Evolutionary conservation across 805 yeast species (phyloP), one percentile per base, ranked within the genome.

Genomic region (Candida insectalens): DNA sequence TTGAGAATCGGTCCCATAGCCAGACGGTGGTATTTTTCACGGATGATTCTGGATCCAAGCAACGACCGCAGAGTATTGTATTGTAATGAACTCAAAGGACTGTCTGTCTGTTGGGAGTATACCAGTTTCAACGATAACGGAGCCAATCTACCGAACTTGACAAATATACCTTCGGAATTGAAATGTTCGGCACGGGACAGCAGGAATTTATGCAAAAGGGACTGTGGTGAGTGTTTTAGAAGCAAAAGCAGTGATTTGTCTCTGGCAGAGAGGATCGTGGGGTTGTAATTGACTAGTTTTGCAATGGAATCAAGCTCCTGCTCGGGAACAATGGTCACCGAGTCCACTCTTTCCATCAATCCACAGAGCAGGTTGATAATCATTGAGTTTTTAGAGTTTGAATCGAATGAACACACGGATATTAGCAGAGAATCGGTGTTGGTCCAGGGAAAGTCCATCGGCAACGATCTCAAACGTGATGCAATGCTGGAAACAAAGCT

Each of bases 1-100:
- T 65, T 62, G 6, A 78, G 44, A 0, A 80, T 40, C 0, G 87
- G 75, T 0, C 88, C 87, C 30, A 74, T 44, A 1, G 71, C 55
- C 19, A 65, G 65, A 25, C 53, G 51, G 23, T 63, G 50, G 13
- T 64, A 64, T 12, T 56, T 53, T 44, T 81, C 87, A 13, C 59
- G 51, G 1, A 80, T 59, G 0, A 77, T 55, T 38, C 84, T 59
- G 1, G 73, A 42, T 2, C 72, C 71, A 4, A 69, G 50, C 2
- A 62, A 33, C 0, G 76, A 62, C 35, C 77, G 61, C 6, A 70
- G 35, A 3, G 47, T 38, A 33, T 70, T 75, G 32, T 45, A 47
- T 4, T 44, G 36, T 5, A 31, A 29, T 1, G 55, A 42, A 6
- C 47, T 39, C 5, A 47, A 36, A 2, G 43, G 34, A 13, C 29